phyloP scores from a whole-genome alignment of 1,139 yeast genomes.

The Protomyces lactucae-debilis region DNA sequence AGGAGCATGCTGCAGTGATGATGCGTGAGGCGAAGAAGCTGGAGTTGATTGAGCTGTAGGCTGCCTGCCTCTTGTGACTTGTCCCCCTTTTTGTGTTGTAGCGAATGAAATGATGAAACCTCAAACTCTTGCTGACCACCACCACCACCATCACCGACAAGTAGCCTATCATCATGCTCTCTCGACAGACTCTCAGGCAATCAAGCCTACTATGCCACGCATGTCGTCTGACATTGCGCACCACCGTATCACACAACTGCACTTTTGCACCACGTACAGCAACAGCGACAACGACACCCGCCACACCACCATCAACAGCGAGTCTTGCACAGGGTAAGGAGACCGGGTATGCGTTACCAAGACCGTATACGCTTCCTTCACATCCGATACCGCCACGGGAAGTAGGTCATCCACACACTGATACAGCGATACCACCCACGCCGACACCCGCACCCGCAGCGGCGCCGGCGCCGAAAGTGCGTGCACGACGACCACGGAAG shows the following conservation, averaged over 20 bases:
- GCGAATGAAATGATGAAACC: too few species aligned
- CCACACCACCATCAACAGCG: not conserved
- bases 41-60: not conserved
- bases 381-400: not conserved
- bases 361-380: not conserved
- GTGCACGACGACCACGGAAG: conserved; percentile 23
- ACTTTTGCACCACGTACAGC: not conserved
- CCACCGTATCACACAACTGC: not conserved
- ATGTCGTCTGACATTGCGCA: not conserved
- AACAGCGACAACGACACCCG: not conserved
- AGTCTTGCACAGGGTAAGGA: not conserved
- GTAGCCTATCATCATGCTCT: not conserved
- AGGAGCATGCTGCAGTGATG: conserved; percentile 1
- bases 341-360: not conserved
- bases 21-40: conserved; percentile 8
- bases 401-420: not conserved
- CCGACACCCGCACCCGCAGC: not conserved
- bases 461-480: not conserved
- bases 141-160: not conserved
- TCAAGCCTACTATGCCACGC: not conserved
- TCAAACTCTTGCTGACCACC: not conserved
- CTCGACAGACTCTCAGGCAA: not conserved
- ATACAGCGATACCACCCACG: not conserved
- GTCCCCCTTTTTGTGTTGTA: too few species aligned
- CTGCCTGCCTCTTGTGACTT: too few species aligned